Conservation (phyloP, 345 rosid species). For the Corymbia maculata region DNA sequence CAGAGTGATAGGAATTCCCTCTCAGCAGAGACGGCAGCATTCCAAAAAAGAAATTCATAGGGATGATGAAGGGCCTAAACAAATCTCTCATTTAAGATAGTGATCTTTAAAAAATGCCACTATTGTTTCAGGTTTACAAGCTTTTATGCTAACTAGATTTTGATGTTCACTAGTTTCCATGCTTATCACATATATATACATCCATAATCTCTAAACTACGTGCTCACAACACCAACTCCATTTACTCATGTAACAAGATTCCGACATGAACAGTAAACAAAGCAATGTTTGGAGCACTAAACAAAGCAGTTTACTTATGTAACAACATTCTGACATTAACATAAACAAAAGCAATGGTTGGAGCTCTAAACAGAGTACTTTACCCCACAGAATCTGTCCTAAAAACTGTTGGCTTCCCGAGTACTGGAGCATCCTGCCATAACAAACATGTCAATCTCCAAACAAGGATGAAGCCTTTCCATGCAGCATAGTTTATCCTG, state of each 20-base stretch:
- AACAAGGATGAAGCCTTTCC: neutral
- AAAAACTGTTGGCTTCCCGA: slow-evolving; percentile 73
- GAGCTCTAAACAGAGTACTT: slow-evolving; percentile 10
- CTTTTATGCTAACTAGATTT: neutral
- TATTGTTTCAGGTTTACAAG: neutral
- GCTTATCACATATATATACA: neutral
- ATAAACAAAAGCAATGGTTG: neutral
- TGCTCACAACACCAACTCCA: neutral
- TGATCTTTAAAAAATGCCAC: neutral
- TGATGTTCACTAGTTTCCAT: neutral
- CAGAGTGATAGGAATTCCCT: neutral
- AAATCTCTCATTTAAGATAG: neutral
- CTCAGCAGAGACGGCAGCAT: neutral
- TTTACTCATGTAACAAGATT: neutral
- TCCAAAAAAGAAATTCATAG: neutral
- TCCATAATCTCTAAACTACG: neutral
- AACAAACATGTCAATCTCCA: neutral
- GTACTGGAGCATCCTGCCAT: slow-evolving; percentile 77
- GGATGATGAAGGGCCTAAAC: neutral
- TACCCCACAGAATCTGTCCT: slow-evolving; percentile 58
- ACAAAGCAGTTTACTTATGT: neutral
- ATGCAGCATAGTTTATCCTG: neutral
- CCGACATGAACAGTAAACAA: neutral
- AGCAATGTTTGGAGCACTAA: neutral
- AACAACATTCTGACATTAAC: neutral